Evolutionary conservation across 371 early-diverging fungal species (phyloP), one percentile per base, ranked within the genome.

Genomic region (Mortierella sp.): DNA sequence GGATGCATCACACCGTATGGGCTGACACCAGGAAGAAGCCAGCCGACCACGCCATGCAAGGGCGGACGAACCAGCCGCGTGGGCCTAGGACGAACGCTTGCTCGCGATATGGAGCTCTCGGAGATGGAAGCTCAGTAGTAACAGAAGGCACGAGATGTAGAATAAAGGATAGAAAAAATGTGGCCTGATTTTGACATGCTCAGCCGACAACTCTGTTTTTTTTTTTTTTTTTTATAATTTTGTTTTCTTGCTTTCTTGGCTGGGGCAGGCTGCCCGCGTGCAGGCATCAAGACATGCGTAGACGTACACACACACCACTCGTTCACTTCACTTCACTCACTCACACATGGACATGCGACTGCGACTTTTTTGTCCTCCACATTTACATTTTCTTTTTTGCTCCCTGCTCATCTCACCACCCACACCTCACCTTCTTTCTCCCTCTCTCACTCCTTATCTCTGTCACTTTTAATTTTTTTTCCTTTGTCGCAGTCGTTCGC

Each of bases 11-110:
- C 30, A 15, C 23, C 52, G 37, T 44, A n/a, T 37, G 23, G 29
- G 28, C 44, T 14, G 57, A 53, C 5, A 47, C 52, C 12, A 0
- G 64, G 63, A 28, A 62, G 60, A 12, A 76, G 76, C 45, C n/a
- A 64, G 5, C 76, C 76, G 2, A 76, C 71, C 44, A 76, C 77
- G 18, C 77, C 77, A 0, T 71, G 68, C n/a, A 67, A 60, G 15
- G 52, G 57, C 50, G 74, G 71, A 56, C 71, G 71, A 25, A 62
- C 64, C 2, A 75, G 76, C 52, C 71, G 72, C 1, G 52, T 76
- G 53, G 66, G 66, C 43, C 60, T 59, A 2, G 68, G 60, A 58
- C 75, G 65, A 25, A 74, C 75, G 2, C 57, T 75, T 5, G 71
- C 71, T 1, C 76, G 76, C 5, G 71, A 70, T 21, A 70, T 75